Conservation (phyloP, 768 basidiomycete genomes). For the Coprinopsis strossmayeri region DNA sequence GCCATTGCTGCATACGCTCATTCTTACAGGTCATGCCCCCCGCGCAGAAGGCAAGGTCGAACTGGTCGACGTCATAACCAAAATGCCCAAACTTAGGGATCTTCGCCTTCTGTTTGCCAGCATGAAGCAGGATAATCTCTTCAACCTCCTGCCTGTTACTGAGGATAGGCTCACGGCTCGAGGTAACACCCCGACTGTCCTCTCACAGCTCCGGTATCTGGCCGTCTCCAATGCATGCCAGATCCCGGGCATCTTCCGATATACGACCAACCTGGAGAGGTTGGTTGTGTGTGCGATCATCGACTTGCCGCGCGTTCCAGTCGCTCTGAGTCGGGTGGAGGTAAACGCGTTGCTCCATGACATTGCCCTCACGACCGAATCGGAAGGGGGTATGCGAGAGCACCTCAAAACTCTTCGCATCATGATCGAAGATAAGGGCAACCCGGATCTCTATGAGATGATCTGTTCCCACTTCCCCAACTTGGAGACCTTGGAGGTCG, state of each 20-base stretch:
- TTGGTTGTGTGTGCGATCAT: constrained; percentile 32
- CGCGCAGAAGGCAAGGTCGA: constrained; percentile 18
- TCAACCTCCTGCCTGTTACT: constrained; percentile 18
- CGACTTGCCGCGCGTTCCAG: constrained; percentile 28
- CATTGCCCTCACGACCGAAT: constrained; percentile 12
- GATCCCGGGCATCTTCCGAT: constrained; percentile 22
- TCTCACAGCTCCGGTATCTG: constrained; percentile 25
- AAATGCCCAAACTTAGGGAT: constrained; percentile 28
- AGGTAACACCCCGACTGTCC: constrained; percentile 17
- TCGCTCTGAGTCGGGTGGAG: constrained; percentile 26
- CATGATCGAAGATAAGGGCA: constrained; percentile 34
- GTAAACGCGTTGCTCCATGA: constrained; percentile 26
- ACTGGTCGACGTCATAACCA: constrained; percentile 25
- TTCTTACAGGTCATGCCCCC: constrained; percentile 33
- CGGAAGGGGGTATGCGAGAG: constrained; percentile 10
- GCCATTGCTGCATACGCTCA: constrained; percentile 30
- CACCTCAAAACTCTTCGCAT: constrained; percentile 26
- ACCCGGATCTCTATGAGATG: constrained; percentile 24
- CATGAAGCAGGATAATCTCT: constrained; percentile 19
- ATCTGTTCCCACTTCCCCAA: constrained; percentile 27
- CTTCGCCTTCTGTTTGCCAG: constrained; percentile 29
- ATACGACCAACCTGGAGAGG: constrained; percentile 24
- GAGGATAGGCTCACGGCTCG: constrained; percentile 12
- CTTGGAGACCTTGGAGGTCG: constrained; percentile 33
- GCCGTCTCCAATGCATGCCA: constrained; percentile 34